phyloP scores from a whole-genome alignment of 129 eudicot genomes.

The Flaveria linearis region DNA sequence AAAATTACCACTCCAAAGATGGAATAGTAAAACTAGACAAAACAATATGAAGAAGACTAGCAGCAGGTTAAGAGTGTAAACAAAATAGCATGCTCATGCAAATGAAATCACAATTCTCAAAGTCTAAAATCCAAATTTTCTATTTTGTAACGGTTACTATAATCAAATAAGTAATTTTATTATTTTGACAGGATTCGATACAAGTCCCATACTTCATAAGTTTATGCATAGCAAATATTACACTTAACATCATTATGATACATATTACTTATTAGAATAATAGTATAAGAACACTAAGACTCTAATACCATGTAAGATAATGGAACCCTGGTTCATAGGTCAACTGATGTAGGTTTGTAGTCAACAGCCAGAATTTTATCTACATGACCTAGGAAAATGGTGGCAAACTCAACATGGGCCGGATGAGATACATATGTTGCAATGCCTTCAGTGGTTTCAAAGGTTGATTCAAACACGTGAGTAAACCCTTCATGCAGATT shows the following conservation, averaged over 20 bases:
- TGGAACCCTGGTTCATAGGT: slow-evolving; percentile 29
- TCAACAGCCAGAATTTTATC: slow-evolving; percentile 72
- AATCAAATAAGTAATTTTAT: not conserved
- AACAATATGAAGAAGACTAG: too few relatives aligned
- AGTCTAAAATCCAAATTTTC: not conserved
- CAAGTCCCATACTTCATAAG: not conserved
- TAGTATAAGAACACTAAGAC: too few relatives aligned
- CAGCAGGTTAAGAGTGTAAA: too few relatives aligned
- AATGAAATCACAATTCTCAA: not conserved
- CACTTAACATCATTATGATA: not conserved
- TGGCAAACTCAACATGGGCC: slow-evolving; percentile 62
- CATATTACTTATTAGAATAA: too few relatives aligned
- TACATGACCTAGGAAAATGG: slow-evolving; percentile 48
- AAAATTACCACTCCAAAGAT: too few relatives aligned
- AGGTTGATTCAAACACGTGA: slow-evolving; percentile 81
- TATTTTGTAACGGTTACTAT: too few relatives aligned
- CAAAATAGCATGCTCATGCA: too few relatives aligned
- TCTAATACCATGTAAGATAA: too few relatives aligned
- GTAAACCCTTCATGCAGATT: slow-evolving; percentile 88
- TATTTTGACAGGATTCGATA: not conserved
- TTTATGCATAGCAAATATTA: not conserved
- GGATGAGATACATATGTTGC: slow-evolving; percentile 72
- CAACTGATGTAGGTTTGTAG: slow-evolving; percentile 65
- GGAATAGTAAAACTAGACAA: too few relatives aligned
- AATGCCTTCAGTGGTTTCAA: slow-evolving; percentile 74